Evolutionary conservation across 768 basidiomycete species (phyloP), one percentile per base, ranked within the genome.

Genomic region (Grammothele lineata): DNA sequence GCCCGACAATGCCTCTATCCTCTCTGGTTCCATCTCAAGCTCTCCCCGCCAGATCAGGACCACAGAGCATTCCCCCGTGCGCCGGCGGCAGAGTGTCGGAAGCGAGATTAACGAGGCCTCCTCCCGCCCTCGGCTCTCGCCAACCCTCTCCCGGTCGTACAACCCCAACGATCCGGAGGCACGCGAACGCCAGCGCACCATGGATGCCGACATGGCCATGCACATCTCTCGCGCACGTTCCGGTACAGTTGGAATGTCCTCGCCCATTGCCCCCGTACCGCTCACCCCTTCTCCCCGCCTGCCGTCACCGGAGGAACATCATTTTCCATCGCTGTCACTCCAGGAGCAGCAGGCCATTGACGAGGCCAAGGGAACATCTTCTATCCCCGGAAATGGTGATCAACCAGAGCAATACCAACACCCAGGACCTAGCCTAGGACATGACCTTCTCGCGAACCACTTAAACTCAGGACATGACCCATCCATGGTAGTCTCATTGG

Each of bases 181-280:
- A 17, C 73, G 83, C 45, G 92, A 96, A 64, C 81, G 93, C 17
- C 93, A 97, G 71, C 78, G 87, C 27, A 83, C 90, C 5, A 89
- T 96, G 85, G 94, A 97, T 58, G 89, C 89, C 0, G 92, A 94
- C 58, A 91, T 92, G 87, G 90, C 87, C 43, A 76, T 89, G 61
- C 85, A 87, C 25, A 77, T 87, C 34, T 86, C 84, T 19, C 74
- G 79, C 18, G 87, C 85, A 1, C 77, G 88, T 18, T 72, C 83
- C 50, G 81, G 81, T 41, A 85, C 84, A 0, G 57, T 80, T 6
- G 64, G 52, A 19, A 46, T 69, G 4, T 36, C 57, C 43, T 60
- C 58, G 10, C 66, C 70, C 0, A 51, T 64, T 12, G 62, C 72
- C 21, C 55, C 69, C 11, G 65, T 69, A 7, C 43, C 52, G 60